phyloP scores from a whole-genome alignment of 768 basidiomycete species.

The Rhodotorula toruloides region DNA sequence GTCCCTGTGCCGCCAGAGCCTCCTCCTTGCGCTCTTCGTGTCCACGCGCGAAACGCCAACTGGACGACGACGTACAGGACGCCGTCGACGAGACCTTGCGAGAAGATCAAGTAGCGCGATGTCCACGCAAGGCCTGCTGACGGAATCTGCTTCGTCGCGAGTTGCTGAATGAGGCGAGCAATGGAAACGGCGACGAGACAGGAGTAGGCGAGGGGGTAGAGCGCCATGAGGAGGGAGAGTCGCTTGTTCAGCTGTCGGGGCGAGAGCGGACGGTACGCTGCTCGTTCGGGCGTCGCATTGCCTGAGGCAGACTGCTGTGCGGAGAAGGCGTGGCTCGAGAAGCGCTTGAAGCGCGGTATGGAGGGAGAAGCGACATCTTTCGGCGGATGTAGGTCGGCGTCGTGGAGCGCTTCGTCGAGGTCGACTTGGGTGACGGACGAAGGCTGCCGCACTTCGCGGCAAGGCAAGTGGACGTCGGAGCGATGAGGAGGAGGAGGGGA shows the following conservation, averaged over 20 bases:
- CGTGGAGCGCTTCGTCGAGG: too few relatives aligned
- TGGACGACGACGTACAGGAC: constrained; percentile 10
- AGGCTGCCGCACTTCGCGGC: too few relatives aligned
- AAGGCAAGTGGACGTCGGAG: too few relatives aligned
- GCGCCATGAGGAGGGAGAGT: constrained; percentile 21
- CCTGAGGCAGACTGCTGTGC: background rate
- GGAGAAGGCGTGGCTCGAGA: background rate
- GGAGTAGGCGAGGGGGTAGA: constrained; percentile 28
- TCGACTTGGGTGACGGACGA: too few relatives aligned
- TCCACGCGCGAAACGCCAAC: constrained; percentile 9
- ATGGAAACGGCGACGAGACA: constrained; percentile 26
- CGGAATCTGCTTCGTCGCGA: background rate
- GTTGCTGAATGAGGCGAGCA: constrained; percentile 16
- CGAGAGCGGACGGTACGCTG: background rate
- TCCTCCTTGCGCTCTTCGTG: too few relatives aligned
- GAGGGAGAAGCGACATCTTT: background rate
- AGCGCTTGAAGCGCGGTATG: background rate
- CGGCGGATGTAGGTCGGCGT: too few relatives aligned
- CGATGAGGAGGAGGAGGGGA: too few relatives aligned
- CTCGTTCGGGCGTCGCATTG: background rate
- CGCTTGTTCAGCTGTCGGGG: constrained; percentile 31
- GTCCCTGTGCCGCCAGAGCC: too few relatives aligned
- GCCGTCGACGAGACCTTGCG: constrained; percentile 23
- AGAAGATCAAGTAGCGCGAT: constrained; percentile 10
- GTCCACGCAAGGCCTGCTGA: background rate